Evolutionary conservation across 345 rosid species (phyloP).

Genomic region (Alliaria petiolata): DNA sequence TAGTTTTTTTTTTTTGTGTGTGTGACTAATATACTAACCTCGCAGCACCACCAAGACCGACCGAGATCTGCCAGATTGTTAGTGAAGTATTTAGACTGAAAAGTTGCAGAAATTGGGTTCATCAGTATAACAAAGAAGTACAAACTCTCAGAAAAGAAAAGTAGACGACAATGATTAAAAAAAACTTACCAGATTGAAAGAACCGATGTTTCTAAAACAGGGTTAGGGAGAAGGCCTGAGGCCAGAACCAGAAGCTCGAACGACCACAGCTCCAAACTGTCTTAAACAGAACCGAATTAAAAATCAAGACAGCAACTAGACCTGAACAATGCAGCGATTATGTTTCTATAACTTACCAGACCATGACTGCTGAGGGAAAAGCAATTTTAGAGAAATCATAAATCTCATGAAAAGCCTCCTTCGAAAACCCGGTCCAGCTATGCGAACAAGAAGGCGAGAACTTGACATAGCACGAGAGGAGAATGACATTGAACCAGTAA

Average conservation of each 20-base stretch:
- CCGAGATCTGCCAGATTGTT: conserved; percentile 64
- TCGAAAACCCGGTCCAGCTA: conserved; percentile 35
- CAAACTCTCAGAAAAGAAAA: not conserved
- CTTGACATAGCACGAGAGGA: conserved; percentile 29
- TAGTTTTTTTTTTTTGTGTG: too few relatives aligned
- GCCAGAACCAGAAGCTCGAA: conserved; percentile 13
- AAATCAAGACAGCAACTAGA: not conserved
- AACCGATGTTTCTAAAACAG: conserved; percentile 16
- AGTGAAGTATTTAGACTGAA: conserved; percentile 56
- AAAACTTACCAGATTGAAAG: conserved; percentile 9
- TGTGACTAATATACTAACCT: not conserved
- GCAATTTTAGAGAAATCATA: conserved; percentile 14
- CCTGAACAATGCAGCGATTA: not conserved
- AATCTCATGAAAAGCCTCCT: conserved; percentile 19
- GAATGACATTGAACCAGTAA: conserved; percentile 33
- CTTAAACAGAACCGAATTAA: not conserved
- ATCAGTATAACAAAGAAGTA: not conserved
- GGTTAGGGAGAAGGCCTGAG: conserved; percentile 21
- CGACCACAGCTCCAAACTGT: conserved; percentile 23
- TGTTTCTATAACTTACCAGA: conserved; percentile 11
- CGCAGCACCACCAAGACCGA: conserved; percentile 38
- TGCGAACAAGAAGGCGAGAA: conserved; percentile 30
- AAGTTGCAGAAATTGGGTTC: too few relatives aligned
- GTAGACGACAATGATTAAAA: not conserved
- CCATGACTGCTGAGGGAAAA: conserved; percentile 38